These are phyloP conservation scores for Blastomyces silverae DNA, from an alignment of 2,329 filamentous ascomycete genomes.

Conservation along the genomic window DNA sequence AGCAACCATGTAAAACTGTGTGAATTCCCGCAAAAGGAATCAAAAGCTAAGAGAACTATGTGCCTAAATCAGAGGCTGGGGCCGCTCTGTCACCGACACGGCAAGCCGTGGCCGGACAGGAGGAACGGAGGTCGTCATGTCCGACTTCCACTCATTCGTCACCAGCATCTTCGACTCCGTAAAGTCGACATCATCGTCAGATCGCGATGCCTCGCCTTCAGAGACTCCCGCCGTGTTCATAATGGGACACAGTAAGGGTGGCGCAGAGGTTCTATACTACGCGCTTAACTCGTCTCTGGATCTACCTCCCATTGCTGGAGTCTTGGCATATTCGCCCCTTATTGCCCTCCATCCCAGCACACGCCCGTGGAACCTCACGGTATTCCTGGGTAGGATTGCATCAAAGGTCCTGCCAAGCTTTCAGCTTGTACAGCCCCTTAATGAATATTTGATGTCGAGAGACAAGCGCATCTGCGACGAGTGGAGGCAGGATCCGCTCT, in stretches of 20 bases:
- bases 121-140: conserved; percentile 62
- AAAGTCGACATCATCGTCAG: conserved; percentile 21
- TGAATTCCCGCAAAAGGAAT: not conserved
- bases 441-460: conserved; percentile 58
- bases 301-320: conserved; percentile 59
- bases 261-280: conserved; percentile 65
- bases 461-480: conserved; percentile 57
- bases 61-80: conserved; percentile 60
- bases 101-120: conserved; percentile 66
- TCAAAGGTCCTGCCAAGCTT: conserved; percentile 59
- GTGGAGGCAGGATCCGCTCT: conserved; percentile 60
- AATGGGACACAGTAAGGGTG: conserved; percentile 88
- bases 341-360: conserved; percentile 62
- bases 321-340: conserved; percentile 71
- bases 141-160: conserved; percentile 73
- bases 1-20: not conserved
- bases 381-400: conserved; percentile 60
- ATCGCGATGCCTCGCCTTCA: conserved; percentile 31
- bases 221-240: conserved; percentile 64
- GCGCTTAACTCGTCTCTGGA: conserved; percentile 44
- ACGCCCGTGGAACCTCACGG: conserved; percentile 57
- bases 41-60: conserved; percentile 9
- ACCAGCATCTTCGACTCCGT: conserved; percentile 47
- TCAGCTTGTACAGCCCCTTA: conserved; percentile 61
- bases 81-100: conserved; percentile 58